These are phyloP conservation scores for Podaxis carcinomalis DNA, from an alignment of 768 basidiomycete species.

Conservation along the genomic window DNA sequence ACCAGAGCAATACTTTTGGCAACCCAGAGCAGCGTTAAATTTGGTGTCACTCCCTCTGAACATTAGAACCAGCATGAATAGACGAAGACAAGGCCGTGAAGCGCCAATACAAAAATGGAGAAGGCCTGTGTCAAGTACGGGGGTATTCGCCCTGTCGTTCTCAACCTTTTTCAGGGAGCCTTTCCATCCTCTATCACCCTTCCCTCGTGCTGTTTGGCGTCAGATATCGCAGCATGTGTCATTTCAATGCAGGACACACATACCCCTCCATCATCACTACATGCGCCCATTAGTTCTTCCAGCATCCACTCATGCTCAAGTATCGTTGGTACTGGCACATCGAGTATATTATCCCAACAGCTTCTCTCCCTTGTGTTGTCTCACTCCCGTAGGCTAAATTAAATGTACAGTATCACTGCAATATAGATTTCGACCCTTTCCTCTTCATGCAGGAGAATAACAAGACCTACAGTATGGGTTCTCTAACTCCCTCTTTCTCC, in stretches of 20 bases:
- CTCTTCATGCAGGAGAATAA: conserved; percentile 66
- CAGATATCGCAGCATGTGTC: conserved; percentile 76
- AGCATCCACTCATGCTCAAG: conserved; percentile 58
- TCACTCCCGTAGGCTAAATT: conserved; percentile 50
- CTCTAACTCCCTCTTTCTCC: conserved; percentile 7
- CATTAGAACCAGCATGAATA: conserved; percentile 81
- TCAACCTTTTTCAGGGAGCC: conserved; percentile 28
- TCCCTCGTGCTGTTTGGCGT: conserved; percentile 16
- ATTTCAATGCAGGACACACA: conserved; percentile 66
- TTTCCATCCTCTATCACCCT: neutral
- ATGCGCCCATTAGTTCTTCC: conserved; percentile 53
- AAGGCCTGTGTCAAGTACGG: conserved; percentile 41
- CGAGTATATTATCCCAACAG: conserved; percentile 27
- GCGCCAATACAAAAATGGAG: conserved; percentile 57
- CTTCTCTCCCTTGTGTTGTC: neutral
- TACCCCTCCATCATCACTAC: conserved; percentile 20
- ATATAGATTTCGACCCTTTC: conserved; percentile 68
- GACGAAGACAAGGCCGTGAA: conserved; percentile 63
- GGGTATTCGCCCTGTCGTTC: conserved; percentile 19
- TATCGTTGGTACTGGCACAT: conserved; percentile 77
- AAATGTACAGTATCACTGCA: conserved; percentile 72
- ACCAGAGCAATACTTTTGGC: conserved; percentile 22
- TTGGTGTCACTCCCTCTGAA: conserved; percentile 61
- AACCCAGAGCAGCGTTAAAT: conserved; percentile 31
- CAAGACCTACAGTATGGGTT: conserved; percentile 56